Evolutionary conservation across 345 rosid species (phyloP).

Genomic region (Isatis tinctoria): DNA sequence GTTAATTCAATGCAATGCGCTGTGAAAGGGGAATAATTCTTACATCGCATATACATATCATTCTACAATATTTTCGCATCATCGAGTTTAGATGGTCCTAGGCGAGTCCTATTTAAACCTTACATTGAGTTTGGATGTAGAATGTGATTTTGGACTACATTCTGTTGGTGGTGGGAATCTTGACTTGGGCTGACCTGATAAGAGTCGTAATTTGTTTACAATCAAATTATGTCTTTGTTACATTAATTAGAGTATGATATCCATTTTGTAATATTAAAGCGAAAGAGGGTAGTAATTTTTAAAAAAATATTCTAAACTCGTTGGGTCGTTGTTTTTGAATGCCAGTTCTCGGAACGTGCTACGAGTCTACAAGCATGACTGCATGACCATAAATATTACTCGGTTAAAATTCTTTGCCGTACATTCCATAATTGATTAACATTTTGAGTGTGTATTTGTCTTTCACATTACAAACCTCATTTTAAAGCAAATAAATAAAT

Average conservation of each 20-base stretch:
- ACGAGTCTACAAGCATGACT: too few species aligned
- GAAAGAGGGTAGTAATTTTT: too few species aligned
- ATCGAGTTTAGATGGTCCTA: neutral
- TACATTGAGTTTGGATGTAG: neutral
- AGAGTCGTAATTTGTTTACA: too few species aligned
- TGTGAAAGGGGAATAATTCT: too few species aligned
- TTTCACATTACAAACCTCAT: too few species aligned
- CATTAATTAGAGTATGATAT: neutral
- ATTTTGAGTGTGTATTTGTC: neutral
- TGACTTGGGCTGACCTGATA: neutral
- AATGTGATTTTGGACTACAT: neutral
- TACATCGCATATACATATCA: too few species aligned
- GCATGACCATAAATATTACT: too few species aligned
- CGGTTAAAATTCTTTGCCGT: too few species aligned
- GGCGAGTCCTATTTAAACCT: neutral
- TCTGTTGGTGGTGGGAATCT: neutral
- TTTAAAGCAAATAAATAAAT: too few species aligned
- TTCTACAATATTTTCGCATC: neutral
- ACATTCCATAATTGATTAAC: neutral
- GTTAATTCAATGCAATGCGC: conserved; percentile 2
- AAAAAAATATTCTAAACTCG: too few species aligned
- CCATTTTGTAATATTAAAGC: neutral
- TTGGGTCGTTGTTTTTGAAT: neutral
- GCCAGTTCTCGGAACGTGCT: too few species aligned
- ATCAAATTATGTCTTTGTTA: neutral